phyloP scores from a whole-genome alignment of 768 basidiomycete species.

The Leccinum truebloodii region DNA sequence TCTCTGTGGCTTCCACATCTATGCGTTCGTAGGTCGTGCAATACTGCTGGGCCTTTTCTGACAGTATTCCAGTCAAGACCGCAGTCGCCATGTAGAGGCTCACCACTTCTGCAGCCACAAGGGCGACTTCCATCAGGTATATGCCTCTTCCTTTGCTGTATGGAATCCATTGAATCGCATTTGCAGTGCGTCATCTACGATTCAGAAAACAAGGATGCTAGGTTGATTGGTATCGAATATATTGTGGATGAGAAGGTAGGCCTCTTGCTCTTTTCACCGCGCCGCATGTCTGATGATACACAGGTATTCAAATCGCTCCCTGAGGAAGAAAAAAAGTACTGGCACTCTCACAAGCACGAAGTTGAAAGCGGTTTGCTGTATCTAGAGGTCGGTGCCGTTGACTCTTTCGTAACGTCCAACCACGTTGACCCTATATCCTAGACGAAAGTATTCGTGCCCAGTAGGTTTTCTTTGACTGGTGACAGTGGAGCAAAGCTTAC shows the following conservation, averaged over 20 bases:
- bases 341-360: slow-evolving; percentile 57
- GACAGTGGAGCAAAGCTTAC: not conserved
- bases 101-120: slow-evolving; percentile 47
- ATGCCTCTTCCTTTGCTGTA: not conserved
- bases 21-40: slow-evolving; percentile 30
- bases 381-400: slow-evolving; percentile 24
- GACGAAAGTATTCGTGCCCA: slow-evolving; percentile 29
- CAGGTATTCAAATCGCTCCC: slow-evolving; percentile 42
- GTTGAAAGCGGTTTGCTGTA: slow-evolving; percentile 39
- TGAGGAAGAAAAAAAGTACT: slow-evolving; percentile 48
- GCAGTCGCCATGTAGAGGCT: slow-evolving; percentile 39
- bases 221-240: slow-evolving; percentile 56
- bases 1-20: slow-evolving; percentile 37
- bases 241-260: slow-evolving; percentile 42
- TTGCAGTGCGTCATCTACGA: slow-evolving; percentile 47
- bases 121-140: slow-evolving; percentile 40
- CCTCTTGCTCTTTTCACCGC: not conserved
- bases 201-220: slow-evolving; percentile 41
- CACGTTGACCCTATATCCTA: slow-evolving; percentile 1
- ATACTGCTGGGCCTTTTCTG: not conserved
- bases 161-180: slow-evolving; percentile 31
- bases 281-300: not conserved
- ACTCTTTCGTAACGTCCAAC: not conserved
- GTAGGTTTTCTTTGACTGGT: slow-evolving; percentile 9
- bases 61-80: slow-evolving; percentile 27